phyloP scores from a whole-genome alignment of 495 filamentous ascomycete genomes.

The Neurospora tetraspora region DNA sequence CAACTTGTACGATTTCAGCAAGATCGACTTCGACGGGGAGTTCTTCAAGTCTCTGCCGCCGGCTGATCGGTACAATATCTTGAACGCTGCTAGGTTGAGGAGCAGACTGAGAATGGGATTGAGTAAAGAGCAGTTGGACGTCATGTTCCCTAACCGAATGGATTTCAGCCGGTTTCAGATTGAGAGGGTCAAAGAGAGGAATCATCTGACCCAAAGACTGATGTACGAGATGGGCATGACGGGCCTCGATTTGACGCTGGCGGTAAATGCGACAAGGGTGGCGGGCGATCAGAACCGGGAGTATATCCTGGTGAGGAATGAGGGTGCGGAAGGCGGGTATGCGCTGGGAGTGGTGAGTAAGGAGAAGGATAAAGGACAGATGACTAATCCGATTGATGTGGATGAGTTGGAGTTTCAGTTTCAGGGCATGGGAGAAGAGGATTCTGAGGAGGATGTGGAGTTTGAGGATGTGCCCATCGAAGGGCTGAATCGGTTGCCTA shows the following conservation, averaged over 20 bases:
- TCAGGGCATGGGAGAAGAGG: constrained; percentile 43
- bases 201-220: constrained; percentile 87
- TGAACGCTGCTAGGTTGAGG: constrained; percentile 82
- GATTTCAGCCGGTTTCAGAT: constrained; percentile 95
- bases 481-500: constrained; percentile 82
- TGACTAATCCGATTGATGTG: constrained; percentile 80
- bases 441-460: constrained; percentile 50
- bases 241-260: constrained; percentile 55
- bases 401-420: constrained; percentile 58
- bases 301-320: constrained; percentile 93
- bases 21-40: constrained; percentile 91
- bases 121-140: constrained; percentile 89
- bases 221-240: constrained; percentile 94
- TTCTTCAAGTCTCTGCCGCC: constrained; percentile 88
- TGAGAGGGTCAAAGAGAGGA: constrained; percentile 80
- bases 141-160: constrained; percentile 97
- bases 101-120: constrained; percentile 88
- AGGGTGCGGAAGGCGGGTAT: constrained; percentile 93
- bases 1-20: constrained; percentile 95
- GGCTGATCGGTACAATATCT: constrained; percentile 89
- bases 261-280: constrained; percentile 51
- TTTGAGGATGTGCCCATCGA: constrained; percentile 97
- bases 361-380: constrained; percentile 62
- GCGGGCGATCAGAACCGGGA: constrained; percentile 85
- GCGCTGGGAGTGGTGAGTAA: constrained; percentile 83